Evolutionary conservation across 306 rosid species (phyloP), one percentile per base, ranked within the genome.

Genomic region (Aeschynomene evenia): DNA sequence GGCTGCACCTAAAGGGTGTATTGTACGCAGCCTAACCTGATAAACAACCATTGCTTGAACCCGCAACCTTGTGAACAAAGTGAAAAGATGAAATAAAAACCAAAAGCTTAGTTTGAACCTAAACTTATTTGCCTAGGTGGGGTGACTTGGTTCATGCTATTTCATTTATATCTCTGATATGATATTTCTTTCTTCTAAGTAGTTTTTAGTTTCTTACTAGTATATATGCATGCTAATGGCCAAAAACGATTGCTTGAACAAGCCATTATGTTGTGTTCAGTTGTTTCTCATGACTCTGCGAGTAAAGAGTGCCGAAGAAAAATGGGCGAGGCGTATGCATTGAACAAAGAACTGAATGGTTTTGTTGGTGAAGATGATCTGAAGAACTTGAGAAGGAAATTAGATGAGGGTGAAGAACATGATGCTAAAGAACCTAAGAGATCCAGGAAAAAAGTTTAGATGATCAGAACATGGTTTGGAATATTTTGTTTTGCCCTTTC

Each of bases 231-330:
- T 18, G 66, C 11, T 37, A 39, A n/a, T n/a, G n/a, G n/a, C n/a
- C n/a, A 37, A 10, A 73, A 54, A 18, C 16, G 14, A 39, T 63
- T 3, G 7, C 46, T 51, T 23, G 33, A 59, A 66, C 24, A 59
- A 34, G 51, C 26, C 48, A 10, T 15, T 34, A 34, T 23, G 15
- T 29, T 81, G 2, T 45, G 71, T 76, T 80, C 87, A 93, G 98
- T 93, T 81, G 98, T 93, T 75, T 81, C 82, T 70, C 97, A 90
- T 55, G 97, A 90, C 68, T 64, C 80, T 65, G 92, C 94, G 31
- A 93, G 83, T 85, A 93, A 93, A 73, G 97, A 90, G 46, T 90
- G 97, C 78, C 71, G 76, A 78, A 84, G 85, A 71, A 82, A 78
- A 74, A 75, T 90, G 90, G 94, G 70, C 1, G 94, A 88, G 69